These are phyloP conservation scores for Ogataea trehaloabstinens DNA, from an alignment of 805 yeast species.

Conservation along the genomic window DNA sequence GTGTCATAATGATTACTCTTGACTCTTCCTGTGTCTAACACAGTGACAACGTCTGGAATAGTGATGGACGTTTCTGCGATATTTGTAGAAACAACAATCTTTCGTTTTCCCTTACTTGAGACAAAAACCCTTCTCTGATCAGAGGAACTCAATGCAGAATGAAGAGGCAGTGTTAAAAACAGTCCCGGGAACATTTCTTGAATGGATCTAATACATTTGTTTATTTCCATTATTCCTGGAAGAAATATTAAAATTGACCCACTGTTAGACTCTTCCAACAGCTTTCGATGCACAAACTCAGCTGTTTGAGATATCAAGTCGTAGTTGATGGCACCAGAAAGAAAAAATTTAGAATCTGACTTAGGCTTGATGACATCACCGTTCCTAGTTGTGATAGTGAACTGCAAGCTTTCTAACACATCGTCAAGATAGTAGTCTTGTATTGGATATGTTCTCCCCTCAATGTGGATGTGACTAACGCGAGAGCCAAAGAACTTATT, in stretches of 20 bases:
- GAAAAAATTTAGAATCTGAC: slow-evolving; percentile 65
- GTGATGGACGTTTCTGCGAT: slow-evolving; percentile 98
- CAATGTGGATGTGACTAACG: slow-evolving; percentile 71
- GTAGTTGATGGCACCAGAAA: slow-evolving; percentile 68
- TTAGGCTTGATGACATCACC: slow-evolving; percentile 50
- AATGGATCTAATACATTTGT: slow-evolving; percentile 51
- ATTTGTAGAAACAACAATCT: slow-evolving; percentile 85
- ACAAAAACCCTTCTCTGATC: slow-evolving; percentile 81
- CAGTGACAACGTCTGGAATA: slow-evolving; percentile 91
- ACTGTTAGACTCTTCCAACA: slow-evolving; percentile 38
- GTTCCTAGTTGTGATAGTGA: slow-evolving; percentile 39
- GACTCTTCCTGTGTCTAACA: slow-evolving; percentile 83
- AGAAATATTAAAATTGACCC: slow-evolving; percentile 85
- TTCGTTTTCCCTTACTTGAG: slow-evolving; percentile 57
- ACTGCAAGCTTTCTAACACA: slow-evolving; percentile 56
- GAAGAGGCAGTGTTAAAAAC: slow-evolving; percentile 67
- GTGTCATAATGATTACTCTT: slow-evolving; percentile 75
- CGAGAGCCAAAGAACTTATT: slow-evolving; percentile 57
- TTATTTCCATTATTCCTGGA: slow-evolving; percentile 91
- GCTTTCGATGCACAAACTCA: slow-evolving; percentile 46
- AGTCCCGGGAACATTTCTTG: slow-evolving; percentile 6
- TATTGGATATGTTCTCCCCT: slow-evolving; percentile 93
- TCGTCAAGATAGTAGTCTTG: slow-evolving; percentile 71
- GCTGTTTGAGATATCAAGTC: slow-evolving; percentile 64
- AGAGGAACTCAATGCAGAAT: slow-evolving; percentile 78